phyloP scores from a whole-genome alignment of 805 yeast genomes.

The Cephaloascus albidus region DNA sequence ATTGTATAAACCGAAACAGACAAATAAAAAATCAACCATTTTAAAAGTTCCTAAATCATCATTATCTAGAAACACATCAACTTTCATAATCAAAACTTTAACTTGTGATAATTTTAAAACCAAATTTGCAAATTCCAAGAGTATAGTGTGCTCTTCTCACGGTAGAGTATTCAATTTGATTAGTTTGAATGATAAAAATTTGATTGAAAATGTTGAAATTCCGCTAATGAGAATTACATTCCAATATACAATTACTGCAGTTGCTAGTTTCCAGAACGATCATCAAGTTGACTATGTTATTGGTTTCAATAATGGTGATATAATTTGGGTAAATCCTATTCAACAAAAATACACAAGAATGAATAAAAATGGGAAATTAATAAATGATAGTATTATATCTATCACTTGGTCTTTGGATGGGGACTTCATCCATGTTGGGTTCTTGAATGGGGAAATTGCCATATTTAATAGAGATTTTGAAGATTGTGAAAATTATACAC shows the following conservation, averaged over 20 bases:
- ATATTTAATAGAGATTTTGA: constrained; percentile 42
- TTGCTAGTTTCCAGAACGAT: constrained; percentile 19
- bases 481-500: constrained; percentile 24
- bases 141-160: constrained; percentile 34
- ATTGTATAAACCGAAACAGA: too few species aligned
- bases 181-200: constrained; percentile 24
- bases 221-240: constrained; percentile 37
- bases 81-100: constrained; percentile 19
- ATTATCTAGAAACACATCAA: constrained; percentile 19
- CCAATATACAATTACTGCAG: constrained; percentile 26
- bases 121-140: constrained; percentile 13
- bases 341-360: constrained; percentile 38
- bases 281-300: constrained; percentile 39
- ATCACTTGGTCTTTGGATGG: constrained; percentile 39
- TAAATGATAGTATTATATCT: constrained; percentile 31
- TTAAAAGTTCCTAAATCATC: constrained; percentile 18
- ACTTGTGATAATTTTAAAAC: constrained; percentile 17
- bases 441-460: constrained; percentile 51
- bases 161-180: constrained; percentile 41
- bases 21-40: background rate
- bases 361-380: constrained; percentile 38
- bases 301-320: constrained; percentile 63
- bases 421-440: constrained; percentile 45
- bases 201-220: constrained; percentile 26
- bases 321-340: constrained; percentile 50